These are phyloP conservation scores for Tremellales sp. DNA, from an alignment of 1,284 basidiomycete species.

Conservation along the genomic window DNA sequence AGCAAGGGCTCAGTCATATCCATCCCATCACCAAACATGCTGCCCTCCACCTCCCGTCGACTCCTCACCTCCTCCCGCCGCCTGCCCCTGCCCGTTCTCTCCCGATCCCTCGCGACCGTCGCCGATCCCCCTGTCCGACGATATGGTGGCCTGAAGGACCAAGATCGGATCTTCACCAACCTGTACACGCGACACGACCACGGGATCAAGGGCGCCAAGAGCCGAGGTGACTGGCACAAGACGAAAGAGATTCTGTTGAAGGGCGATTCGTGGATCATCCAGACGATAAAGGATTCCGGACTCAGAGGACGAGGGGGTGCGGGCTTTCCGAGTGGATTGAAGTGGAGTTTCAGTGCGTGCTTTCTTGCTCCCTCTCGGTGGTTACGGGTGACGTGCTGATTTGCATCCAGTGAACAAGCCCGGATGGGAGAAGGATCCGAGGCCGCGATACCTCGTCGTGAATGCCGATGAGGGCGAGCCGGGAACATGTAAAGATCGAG, in stretches of 20 bases:
- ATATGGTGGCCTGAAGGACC: constrained; percentile 88
- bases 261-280: constrained; percentile 96
- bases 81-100: constrained; percentile 5
- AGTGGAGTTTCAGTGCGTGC: constrained; percentile 88
- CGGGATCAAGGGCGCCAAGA: constrained; percentile 81
- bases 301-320: constrained; percentile 94
- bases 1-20: too few species aligned
- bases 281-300: constrained; percentile 92
- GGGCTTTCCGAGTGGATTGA: constrained; percentile 93
- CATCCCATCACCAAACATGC: too few species aligned
- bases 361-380: neutral
- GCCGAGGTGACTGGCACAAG: constrained; percentile 94
- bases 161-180: constrained; percentile 91
- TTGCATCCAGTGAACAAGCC: constrained; percentile 72
- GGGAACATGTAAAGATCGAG: constrained; percentile 97
- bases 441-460: constrained; percentile 95
- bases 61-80: constrained; percentile 4
- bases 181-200: constrained; percentile 79
- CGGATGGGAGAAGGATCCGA: constrained; percentile 89
- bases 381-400: constrained; percentile 1
- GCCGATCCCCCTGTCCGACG: constrained; percentile 70
- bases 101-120: constrained; percentile 63
- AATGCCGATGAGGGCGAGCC: constrained; percentile 99
- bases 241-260: constrained; percentile 95
- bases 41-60: constrained; percentile 1